phyloP scores from a whole-genome alignment of 257 asterid species.

The Lycium barbarum region DNA sequence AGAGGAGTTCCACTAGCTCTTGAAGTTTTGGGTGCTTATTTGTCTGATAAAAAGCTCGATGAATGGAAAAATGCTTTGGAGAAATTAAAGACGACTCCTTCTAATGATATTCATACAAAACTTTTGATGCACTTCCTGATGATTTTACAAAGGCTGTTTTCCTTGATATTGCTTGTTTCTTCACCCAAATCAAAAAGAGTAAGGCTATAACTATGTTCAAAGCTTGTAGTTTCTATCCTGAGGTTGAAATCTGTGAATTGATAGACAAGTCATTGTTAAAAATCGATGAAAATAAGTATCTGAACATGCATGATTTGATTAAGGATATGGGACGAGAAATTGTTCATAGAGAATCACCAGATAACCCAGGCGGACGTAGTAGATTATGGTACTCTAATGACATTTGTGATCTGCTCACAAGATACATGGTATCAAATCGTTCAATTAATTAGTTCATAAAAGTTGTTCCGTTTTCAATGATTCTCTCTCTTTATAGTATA shows the following conservation, averaged over 20 bases:
- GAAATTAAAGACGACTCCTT: neutral
- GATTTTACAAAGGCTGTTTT: neutral
- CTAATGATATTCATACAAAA: neutral
- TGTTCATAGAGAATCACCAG: conserved; percentile 1
- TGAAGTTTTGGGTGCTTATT: neutral
- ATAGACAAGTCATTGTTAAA: neutral
- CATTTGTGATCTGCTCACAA: neutral
- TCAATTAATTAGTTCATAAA: too few relatives aligned
- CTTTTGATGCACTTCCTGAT: neutral
- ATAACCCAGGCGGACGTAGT: neutral
- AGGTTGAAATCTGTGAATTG: neutral
- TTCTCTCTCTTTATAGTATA: neutral
- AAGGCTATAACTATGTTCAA: neutral
- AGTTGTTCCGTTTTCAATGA: neutral
- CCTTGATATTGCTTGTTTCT: conserved; percentile 20
- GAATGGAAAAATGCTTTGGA: neutral
- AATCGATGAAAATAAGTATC: neutral
- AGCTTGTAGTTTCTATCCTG: neutral
- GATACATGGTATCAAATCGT: neutral
- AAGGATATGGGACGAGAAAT: neutral
- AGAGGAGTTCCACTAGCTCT: neutral
- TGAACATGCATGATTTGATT: neutral
- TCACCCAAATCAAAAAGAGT: neutral
- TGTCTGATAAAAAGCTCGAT: neutral
- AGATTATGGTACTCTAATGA: neutral